Percentiles rank a stretch among this genome's conserved stretches.
Conservation (phyloP, 1,139 yeast genomes). For the Eremothecium coryli region DNA sequence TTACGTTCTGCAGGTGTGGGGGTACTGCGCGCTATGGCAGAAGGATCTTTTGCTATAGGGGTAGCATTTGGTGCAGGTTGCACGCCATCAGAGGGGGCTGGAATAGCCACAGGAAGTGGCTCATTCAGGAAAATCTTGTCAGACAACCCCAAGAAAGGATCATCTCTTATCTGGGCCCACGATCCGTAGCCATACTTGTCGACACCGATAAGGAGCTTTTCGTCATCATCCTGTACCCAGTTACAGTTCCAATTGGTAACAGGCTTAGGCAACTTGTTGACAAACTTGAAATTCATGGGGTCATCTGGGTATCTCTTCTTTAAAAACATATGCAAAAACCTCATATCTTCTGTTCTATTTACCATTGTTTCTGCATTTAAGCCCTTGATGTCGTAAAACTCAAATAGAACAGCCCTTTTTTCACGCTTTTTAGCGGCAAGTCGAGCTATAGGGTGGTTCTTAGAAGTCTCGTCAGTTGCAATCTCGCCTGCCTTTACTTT, state of each 20-base stretch:
- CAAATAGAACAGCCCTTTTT: conserved; percentile 82
- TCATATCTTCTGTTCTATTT: conserved; percentile 76
- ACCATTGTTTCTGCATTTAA: conserved; percentile 84
- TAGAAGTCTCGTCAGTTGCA: conserved; percentile 24
- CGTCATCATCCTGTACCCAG: conserved; percentile 80
- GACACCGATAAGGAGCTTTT: conserved; percentile 78
- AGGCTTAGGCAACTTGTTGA: conserved; percentile 54
- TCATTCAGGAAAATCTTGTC: conserved; percentile 67
- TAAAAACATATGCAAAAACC: conserved; percentile 42
- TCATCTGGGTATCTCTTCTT: conserved; percentile 34
- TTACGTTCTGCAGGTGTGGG: conserved; percentile 14
- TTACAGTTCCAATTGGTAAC: conserved; percentile 88
- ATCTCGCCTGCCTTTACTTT: conserved; percentile 37
- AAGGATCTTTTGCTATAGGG: conserved; percentile 2
- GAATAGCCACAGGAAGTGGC: conserved; percentile 11
- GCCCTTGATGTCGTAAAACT: conserved; percentile 78
- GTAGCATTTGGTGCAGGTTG: conserved; percentile 8
- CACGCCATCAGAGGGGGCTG: conserved; percentile 6
- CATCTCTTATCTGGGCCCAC: conserved; percentile 91
- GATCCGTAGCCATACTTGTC: conserved; percentile 93
- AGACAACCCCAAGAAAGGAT: conserved; percentile 80
- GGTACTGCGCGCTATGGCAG: conserved; percentile 1
- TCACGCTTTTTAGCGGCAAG: conserved; percentile 53
- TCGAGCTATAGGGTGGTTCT: conserved; percentile 40
- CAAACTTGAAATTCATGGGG: conserved; percentile 48